Evolutionary conservation across 768 basidiomycete genomes (phyloP).

Genomic region (Macrolepiota fuliginosa): DNA sequence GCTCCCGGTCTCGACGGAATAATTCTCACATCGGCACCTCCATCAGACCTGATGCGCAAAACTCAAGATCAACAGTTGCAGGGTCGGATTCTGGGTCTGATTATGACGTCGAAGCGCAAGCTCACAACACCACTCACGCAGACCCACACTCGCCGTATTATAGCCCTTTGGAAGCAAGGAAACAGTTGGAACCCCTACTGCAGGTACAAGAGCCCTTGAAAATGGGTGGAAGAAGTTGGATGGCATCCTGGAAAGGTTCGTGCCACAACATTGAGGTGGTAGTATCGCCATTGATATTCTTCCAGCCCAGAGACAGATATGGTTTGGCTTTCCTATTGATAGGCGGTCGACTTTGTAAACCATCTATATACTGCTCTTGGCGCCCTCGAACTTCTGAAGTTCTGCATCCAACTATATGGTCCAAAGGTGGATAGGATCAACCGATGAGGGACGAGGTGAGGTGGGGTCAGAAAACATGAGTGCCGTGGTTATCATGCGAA

Average conservation of each 20-base stretch:
- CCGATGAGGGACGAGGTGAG: too few relatives aligned
- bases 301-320: too few relatives aligned
- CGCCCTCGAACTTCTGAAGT: too few relatives aligned
- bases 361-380: too few relatives aligned
- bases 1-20: not conserved
- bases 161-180: not conserved
- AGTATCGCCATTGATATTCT: too few relatives aligned
- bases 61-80: not conserved
- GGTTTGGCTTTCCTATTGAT: too few relatives aligned
- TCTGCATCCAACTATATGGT: too few relatives aligned
- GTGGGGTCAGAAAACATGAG: too few relatives aligned
- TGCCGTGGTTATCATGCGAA: too few relatives aligned
- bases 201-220: not conserved
- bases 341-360: too few relatives aligned
- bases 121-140: not conserved
- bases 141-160: slow-evolving; percentile 1
- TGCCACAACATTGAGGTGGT: not conserved
- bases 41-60: not conserved
- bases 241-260: not conserved
- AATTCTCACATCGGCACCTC: not conserved
- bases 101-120: not conserved
- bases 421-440: too few relatives aligned
- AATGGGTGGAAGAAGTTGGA: not conserved
- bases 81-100: not conserved
- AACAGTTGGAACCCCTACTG: not conserved